These are phyloP conservation scores for Botryotinia narcissicola DNA, from an alignment of 2,329 filamentous ascomycete genomes.

Conservation along the genomic window DNA sequence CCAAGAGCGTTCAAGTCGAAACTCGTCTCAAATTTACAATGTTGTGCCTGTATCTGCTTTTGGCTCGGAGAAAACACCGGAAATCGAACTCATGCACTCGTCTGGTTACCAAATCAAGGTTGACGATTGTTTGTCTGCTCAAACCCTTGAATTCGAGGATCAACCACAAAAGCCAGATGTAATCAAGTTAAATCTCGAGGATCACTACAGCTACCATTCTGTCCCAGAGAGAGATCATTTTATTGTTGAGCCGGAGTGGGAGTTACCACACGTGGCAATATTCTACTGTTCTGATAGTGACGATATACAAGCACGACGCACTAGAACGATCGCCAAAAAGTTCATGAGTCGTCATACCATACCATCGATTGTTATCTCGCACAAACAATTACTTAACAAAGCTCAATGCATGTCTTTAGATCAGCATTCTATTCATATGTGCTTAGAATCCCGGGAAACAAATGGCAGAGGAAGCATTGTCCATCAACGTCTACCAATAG, in stretches of 20 bases:
- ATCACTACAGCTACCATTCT: conserved; percentile 41
- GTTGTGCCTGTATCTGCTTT: conserved; percentile 52
- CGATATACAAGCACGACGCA: conserved; percentile 41
- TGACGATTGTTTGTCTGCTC: conserved; percentile 47
- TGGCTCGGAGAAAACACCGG: conserved; percentile 46
- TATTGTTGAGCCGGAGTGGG: conserved; percentile 45
- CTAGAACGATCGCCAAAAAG: conserved; percentile 45
- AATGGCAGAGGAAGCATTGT: conserved; percentile 39
- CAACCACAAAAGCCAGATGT: conserved; percentile 42
- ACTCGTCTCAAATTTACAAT: conserved; percentile 48
- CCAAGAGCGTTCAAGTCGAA: conserved; percentile 37
- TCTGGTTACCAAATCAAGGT: conserved; percentile 52
- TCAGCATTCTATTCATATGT: conserved; percentile 48
- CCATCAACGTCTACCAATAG: conserved; percentile 47
- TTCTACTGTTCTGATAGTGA: conserved; percentile 49
- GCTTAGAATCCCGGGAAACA: conserved; percentile 45
- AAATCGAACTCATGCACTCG: conserved; percentile 52
- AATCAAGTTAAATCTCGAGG: conserved; percentile 41
- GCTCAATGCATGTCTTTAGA: conserved; percentile 41
- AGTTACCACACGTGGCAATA: conserved; percentile 49
- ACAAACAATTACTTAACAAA: conserved; percentile 43
- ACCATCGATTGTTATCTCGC: conserved; percentile 50
- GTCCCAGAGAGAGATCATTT: conserved; percentile 40
- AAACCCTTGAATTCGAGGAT: conserved; percentile 37
- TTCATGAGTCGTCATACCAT: conserved; percentile 49